Conservation (phyloP, 495 filamentous ascomycete species). For the Friedmanniomyces simplex region DNA sequence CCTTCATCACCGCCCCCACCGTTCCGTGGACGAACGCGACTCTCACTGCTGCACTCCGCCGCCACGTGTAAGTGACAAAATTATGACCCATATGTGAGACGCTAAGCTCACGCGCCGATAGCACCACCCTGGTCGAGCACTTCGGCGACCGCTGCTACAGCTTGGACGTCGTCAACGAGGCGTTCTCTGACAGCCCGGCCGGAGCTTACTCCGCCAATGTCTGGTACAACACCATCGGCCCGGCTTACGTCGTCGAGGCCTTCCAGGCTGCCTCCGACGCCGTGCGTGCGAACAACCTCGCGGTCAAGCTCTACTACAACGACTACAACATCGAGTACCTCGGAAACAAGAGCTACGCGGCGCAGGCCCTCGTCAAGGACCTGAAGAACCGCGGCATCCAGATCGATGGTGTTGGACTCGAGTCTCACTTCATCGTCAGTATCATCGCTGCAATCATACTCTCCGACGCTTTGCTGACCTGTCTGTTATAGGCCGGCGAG, state of each 20-base stretch:
- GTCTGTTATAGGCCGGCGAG: conserved; percentile 5
- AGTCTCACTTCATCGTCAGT: conserved; percentile 50
- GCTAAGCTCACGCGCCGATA: too few relatives aligned
- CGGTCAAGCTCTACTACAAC: conserved; percentile 53
- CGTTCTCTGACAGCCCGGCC: conserved; percentile 26
- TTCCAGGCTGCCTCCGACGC: conserved; percentile 31
- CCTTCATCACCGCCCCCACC: conserved; percentile 24
- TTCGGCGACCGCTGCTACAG: conserved; percentile 28
- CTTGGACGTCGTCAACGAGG: conserved; percentile 36
- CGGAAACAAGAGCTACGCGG: conserved; percentile 39
- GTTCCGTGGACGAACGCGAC: conserved; percentile 23
- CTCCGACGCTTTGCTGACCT: neutral
- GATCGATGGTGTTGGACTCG: conserved; percentile 51
- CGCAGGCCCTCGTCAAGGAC: conserved; percentile 38
- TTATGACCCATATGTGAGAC: too few relatives aligned
- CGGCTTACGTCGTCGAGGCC: conserved; percentile 26
- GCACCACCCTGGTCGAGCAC: conserved; percentile 22
- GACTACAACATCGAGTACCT: conserved; percentile 55
- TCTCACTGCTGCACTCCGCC: conserved; percentile 22
- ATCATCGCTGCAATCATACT: neutral
- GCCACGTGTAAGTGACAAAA: too few relatives aligned
- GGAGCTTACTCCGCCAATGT: conserved; percentile 22
- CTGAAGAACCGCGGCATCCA: conserved; percentile 39
- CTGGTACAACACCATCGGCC: conserved; percentile 26
- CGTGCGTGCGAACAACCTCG: conserved; percentile 27